Percentiles rank a stretch among this genome's conserved stretches.
Conservation (phyloP, 441 rosid species). For the Manihot esculenta region DNA sequence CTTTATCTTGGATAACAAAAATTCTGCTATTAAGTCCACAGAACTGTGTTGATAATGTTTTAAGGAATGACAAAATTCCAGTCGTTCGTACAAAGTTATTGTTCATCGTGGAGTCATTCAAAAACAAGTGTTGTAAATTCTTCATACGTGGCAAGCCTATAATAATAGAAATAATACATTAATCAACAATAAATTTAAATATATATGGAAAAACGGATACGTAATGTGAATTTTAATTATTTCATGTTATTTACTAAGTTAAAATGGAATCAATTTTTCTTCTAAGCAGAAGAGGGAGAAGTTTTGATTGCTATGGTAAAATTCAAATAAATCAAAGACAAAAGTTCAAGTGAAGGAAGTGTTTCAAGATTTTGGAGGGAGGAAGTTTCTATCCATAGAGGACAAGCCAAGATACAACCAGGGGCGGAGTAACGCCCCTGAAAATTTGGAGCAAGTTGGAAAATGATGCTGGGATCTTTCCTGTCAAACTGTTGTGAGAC, state of each 20-base stretch:
- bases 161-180: not conserved
- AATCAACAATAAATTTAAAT: not conserved
- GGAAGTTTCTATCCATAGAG: too few relatives aligned
- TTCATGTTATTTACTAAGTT: not conserved
- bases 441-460: too few relatives aligned
- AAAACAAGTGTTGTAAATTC: not conserved
- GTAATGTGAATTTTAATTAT: too few relatives aligned
- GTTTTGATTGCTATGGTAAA: too few relatives aligned
- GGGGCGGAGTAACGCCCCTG: too few relatives aligned
- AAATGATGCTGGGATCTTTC: too few relatives aligned
- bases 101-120: not conserved
- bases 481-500: too few relatives aligned
- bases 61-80: not conserved
- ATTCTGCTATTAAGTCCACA: not conserved
- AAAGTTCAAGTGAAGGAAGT: too few relatives aligned
- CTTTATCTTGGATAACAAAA: slow-evolving; percentile 1
- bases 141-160: not conserved
- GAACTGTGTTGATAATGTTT: not conserved
- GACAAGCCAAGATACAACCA: too few relatives aligned
- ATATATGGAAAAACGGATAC: too few relatives aligned
- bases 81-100: not conserved
- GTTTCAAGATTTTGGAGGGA: too few relatives aligned
- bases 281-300: not conserved
- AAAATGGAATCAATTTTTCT: not conserved
- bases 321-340: too few relatives aligned